Percentiles rank a stretch among this genome's conserved stretches.
Evolutionary conservation across 805 yeast species (phyloP).

Genomic region (Suhomyces kilbournensis): DNA sequence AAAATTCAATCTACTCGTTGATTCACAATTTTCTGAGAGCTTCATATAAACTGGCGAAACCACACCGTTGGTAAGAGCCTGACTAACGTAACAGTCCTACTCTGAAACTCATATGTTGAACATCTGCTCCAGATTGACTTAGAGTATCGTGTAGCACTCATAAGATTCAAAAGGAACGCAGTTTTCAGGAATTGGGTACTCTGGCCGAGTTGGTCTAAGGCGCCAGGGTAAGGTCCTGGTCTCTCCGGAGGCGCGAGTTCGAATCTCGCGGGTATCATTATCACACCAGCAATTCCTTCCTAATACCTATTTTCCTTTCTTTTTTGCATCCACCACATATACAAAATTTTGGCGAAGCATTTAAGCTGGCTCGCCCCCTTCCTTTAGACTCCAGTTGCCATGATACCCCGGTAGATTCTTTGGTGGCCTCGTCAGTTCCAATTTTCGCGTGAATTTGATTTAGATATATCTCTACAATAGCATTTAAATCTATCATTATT

Average conservation of each 20-base stretch:
- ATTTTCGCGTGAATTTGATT: not conserved
- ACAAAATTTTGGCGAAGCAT: not conserved
- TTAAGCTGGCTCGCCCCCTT: not conserved
- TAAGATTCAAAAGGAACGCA: not conserved
- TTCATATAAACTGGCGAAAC: no score
- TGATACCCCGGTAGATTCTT: not conserved
- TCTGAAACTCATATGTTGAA: no score
- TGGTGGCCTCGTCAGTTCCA: not conserved
- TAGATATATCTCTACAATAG: not conserved
- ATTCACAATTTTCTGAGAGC: no score
- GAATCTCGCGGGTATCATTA: constrained; percentile 42
- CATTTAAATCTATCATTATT: no score
- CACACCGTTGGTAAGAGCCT: no score
- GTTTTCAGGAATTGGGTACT: constrained; percentile 33
- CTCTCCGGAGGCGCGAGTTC: constrained; percentile 47
- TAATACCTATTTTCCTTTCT: constrained; percentile 13
- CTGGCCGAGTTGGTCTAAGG: constrained; percentile 46
- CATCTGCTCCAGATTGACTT: no score
- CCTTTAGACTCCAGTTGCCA: not conserved
- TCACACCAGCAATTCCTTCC: constrained; percentile 34
- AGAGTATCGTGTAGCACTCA: no score
- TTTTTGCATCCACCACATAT: not conserved
- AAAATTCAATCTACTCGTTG: no score
- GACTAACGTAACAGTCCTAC: not conserved
- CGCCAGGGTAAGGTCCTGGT: constrained; percentile 48